Evolutionary conservation across 2,329 filamentous ascomycete species (phyloP), one percentile per base, ranked within the genome.

Genomic region (Botrytis deweyae): DNA sequence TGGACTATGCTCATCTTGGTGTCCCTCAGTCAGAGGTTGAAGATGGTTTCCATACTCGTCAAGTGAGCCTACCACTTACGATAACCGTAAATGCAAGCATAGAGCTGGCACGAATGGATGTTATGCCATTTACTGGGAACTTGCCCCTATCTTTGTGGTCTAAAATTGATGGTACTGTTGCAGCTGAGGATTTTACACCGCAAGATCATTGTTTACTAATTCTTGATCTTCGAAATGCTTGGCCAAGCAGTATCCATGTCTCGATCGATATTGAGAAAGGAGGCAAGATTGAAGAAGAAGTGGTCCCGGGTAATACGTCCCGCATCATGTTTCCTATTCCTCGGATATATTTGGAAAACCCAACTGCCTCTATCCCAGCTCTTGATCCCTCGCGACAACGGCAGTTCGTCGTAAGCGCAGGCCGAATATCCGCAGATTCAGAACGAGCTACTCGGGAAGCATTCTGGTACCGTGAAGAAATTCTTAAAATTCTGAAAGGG

Each of bases 81-180:
- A 89, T 98, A 25, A 98, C 95, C 8, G 95, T 98, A 66, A 98
- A 98, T 80, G 93, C 94, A 5, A 96, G 94, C 79, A 87, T 98
- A 40, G 94, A 98, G 79, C 85, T 98, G 16, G 87, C 91, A 49
- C 88, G 93, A 55, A 90, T 95, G 76, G 95, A 98, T 79, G 87
- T 97, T 29, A 82, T 96, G 49, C 91, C 94, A 0, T 87, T 97
- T 18, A 89, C 89, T 66, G 88, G 89, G 18, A 86, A 88, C 67
- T 89, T 96, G 70, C 91, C 92, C 1, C 82, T 81, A 44, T 84
- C 86, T 5, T 80, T 91, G 0, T 93, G 92, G 89, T 80, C 85
- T 29, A 81, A 82, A 36, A 79, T 81, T 3, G 80, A 81, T 4
- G 78, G 80, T 0, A 78, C 77, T 9, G 76, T 80, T 7, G 76